phyloP scores from a whole-genome alignment of 129 eudicot genomes.

The Flaveria bidentis region DNA sequence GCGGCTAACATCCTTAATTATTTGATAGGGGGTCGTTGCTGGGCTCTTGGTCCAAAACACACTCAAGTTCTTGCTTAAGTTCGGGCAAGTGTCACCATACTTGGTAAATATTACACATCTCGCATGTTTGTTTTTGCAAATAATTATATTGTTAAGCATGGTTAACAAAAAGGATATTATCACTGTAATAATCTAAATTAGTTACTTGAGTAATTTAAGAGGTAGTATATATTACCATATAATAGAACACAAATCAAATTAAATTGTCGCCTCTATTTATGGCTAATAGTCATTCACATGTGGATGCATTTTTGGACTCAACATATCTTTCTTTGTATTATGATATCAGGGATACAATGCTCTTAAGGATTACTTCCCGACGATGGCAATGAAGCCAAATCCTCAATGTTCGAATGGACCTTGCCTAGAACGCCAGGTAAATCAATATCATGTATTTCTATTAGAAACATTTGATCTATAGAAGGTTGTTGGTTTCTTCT shows the following conservation, averaged over 20 bases:
- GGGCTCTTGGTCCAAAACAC: constrained; percentile 94
- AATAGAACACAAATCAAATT: not conserved
- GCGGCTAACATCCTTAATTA: constrained; percentile 16
- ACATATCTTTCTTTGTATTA: constrained; percentile 10
- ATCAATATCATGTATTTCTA: not conserved
- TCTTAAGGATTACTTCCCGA: constrained; percentile 89
- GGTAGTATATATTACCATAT: not conserved
- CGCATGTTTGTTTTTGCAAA: not conserved
- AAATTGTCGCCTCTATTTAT: not conserved
- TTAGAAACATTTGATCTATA: not conserved
- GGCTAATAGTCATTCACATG: not conserved
- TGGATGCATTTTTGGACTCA: not conserved
- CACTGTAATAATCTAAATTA: not conserved
- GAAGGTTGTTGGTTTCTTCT: constrained; percentile 14
- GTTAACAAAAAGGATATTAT: not conserved
- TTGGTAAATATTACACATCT: constrained; percentile 54
- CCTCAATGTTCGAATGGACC: constrained; percentile 94
- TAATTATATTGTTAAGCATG: not conserved
- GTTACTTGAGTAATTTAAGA: not conserved
- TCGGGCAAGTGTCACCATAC: constrained; percentile 81
- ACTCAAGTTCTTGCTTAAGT: constrained; percentile 78
- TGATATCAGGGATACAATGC: constrained; percentile 83
- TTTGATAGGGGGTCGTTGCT: constrained; percentile 87
- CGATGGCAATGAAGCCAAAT: constrained; percentile 98
- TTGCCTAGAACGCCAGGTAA: constrained; percentile 88